Evolutionary conservation across 2,329 filamentous ascomycete species (phyloP).

Genomic region (Mariannaea sp.): DNA sequence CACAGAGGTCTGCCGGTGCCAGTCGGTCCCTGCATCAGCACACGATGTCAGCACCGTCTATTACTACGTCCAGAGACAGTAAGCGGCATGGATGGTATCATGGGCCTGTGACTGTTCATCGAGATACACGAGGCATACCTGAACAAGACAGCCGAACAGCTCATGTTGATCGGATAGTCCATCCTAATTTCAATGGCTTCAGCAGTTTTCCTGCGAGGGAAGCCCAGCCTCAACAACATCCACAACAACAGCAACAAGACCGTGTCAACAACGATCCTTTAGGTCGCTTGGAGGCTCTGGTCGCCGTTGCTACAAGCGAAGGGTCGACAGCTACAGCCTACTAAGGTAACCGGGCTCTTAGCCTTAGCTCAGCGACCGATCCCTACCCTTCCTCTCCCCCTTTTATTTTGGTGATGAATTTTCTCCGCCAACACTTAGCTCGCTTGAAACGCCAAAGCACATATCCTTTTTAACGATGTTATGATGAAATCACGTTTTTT

Average conservation of each 20-base stretch:
- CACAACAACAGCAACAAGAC: slow-evolving; percentile 40
- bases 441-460: slow-evolving; percentile 27
- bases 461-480: slow-evolving; percentile 31
- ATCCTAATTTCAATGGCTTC: slow-evolving; percentile 60
- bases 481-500: slow-evolving; percentile 31
- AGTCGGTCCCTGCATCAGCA: slow-evolving; percentile 55
- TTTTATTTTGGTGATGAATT: not conserved
- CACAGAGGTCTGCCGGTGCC: slow-evolving; percentile 35
- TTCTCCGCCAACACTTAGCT: slow-evolving; percentile 5
- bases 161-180: slow-evolving; percentile 61
- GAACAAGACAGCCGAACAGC: slow-evolving; percentile 44
- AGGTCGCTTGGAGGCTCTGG: slow-evolving; percentile 48
- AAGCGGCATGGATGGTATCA: slow-evolving; percentile 79
- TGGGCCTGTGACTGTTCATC: slow-evolving; percentile 49
- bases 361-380: not conserved
- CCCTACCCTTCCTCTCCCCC: too few relatives aligned
- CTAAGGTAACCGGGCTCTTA: slow-evolving; percentile 23
- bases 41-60: slow-evolving; percentile 63
- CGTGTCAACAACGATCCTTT: slow-evolving; percentile 42
- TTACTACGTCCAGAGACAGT: slow-evolving; percentile 60
- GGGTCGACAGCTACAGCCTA: slow-evolving; percentile 50
- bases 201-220: slow-evolving; percentile 54
- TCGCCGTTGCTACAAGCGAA: slow-evolving; percentile 52
- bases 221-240: slow-evolving; percentile 35
- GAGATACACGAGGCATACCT: slow-evolving; percentile 41